Percentiles rank a stretch among this genome's conserved stretches.
Evolutionary conservation across 2,329 filamentous ascomycete species (phyloP).

Genomic region (Apiospora pterosperma): DNA sequence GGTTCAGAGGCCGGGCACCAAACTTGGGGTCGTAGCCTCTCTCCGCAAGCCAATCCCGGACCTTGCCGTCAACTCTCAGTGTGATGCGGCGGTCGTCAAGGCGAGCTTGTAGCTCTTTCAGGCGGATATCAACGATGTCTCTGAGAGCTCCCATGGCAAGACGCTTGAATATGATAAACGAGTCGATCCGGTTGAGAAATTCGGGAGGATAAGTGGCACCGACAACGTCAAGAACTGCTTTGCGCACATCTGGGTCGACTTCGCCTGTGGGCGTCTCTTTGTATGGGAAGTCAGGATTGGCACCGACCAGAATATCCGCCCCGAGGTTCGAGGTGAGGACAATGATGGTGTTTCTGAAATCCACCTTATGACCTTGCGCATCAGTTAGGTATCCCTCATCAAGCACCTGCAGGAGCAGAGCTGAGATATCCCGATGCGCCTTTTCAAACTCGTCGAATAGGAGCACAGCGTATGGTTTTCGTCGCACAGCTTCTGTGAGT

Average conservation of each 20-base stretch:
- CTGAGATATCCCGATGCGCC: slow-evolving; percentile 90
- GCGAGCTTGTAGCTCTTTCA: slow-evolving; percentile 77
- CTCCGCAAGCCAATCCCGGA: slow-evolving; percentile 84
- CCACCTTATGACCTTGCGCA: slow-evolving; percentile 91
- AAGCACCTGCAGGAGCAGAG: slow-evolving; percentile 86
- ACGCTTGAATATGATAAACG: slow-evolving; percentile 94
- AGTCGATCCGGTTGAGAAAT: slow-evolving; percentile 94
- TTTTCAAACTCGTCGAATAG: slow-evolving; percentile 98
- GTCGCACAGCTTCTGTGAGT: slow-evolving; percentile 88
- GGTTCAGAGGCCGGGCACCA: slow-evolving; percentile 85
- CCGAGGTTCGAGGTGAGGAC: slow-evolving; percentile 95
- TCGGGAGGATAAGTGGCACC: slow-evolving; percentile 75
- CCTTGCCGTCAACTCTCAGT: slow-evolving; percentile 66
- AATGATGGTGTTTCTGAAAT: slow-evolving; percentile 95
- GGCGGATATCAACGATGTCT: slow-evolving; percentile 90
- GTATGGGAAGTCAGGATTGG: slow-evolving; percentile 62
- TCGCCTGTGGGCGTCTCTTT: slow-evolving; percentile 61
- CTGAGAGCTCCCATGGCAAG: slow-evolving; percentile 74
- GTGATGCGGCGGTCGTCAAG: slow-evolving; percentile 83
- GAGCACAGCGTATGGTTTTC: slow-evolving; percentile 92
- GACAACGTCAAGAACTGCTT: slow-evolving; percentile 86
- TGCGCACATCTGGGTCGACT: slow-evolving; percentile 69
- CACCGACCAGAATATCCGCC: slow-evolving; percentile 82
- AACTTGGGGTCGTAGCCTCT: slow-evolving; percentile 89
- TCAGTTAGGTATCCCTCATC: slow-evolving; percentile 97